A percentile compares a stretch with the other conserved stretches of the same genome.
Evolutionary conservation across 1,284 basidiomycete species (phyloP).

Genomic region (Austropuccinia psidii): DNA sequence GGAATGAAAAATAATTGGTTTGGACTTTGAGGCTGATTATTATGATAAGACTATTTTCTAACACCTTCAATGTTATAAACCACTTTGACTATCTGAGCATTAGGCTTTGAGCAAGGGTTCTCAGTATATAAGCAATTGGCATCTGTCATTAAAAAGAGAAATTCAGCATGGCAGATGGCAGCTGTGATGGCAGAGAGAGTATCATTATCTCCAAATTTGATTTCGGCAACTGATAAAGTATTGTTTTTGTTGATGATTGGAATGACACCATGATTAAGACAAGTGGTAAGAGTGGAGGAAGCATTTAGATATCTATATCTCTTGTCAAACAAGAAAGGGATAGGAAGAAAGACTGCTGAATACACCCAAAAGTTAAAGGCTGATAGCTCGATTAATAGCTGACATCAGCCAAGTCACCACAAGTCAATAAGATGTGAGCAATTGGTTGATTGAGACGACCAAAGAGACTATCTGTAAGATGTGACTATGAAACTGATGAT

Average conservation of each 20-base stretch:
- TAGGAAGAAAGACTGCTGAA: too few species aligned
- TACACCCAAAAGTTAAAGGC: too few species aligned
- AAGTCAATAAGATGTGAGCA: too few species aligned
- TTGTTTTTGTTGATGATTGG: conserved; percentile 96
- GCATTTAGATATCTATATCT: conserved; percentile 87
- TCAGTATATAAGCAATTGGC: conserved; percentile 93
- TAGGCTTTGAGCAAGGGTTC: conserved; percentile 82
- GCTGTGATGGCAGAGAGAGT: conserved; percentile 94
- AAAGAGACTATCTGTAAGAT: too few species aligned
- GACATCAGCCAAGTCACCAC: too few species aligned
- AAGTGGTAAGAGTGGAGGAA: conserved; percentile 80
- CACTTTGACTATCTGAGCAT: conserved; percentile 68
- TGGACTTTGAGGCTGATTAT: too few species aligned
- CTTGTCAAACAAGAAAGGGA: conserved; percentile 53
- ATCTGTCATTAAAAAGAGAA: conserved; percentile 91
- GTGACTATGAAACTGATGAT: too few species aligned
- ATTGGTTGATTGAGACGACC: too few species aligned
- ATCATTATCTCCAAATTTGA: conserved; percentile 99
- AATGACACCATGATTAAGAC: conserved; percentile 79
- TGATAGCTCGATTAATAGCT: too few species aligned
- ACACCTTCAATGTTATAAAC: conserved; percentile 77
- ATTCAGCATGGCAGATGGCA: conserved; percentile 94
- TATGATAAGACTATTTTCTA: too few species aligned
- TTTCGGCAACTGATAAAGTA: conserved; percentile 66
- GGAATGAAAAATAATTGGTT: not conserved